Percentiles rank a stretch among this genome's conserved stretches.
Evolutionary conservation across 2,329 filamentous ascomycete genomes (phyloP).

Genomic region (Botrytis byssoidea): DNA sequence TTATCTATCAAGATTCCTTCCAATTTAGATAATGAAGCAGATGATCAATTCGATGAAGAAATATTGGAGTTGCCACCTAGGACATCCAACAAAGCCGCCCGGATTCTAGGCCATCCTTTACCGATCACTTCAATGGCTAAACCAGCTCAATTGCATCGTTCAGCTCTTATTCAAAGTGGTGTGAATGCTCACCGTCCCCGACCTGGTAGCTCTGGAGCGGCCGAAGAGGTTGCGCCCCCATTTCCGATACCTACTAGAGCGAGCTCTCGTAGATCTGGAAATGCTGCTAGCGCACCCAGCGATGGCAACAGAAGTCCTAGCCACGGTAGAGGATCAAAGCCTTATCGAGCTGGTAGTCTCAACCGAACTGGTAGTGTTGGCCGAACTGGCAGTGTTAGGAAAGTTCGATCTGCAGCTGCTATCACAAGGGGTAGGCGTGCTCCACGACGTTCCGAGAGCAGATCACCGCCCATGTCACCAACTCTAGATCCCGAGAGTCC

Average conservation of each 20-base stretch:
- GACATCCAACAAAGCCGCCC: slow-evolving; percentile 26
- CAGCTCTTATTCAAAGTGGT: slow-evolving; percentile 77
- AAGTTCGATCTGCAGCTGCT: slow-evolving; percentile 78
- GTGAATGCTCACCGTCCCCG: slow-evolving; percentile 66
- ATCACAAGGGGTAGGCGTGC: slow-evolving; percentile 57
- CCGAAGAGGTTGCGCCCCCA: slow-evolving; percentile 65
- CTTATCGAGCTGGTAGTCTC: slow-evolving; percentile 59
- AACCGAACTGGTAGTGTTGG: slow-evolving; percentile 65
- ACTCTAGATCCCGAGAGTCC: slow-evolving; percentile 69
- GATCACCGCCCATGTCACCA: slow-evolving; percentile 64
- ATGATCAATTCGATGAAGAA: slow-evolving; percentile 31
- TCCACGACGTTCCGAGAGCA: slow-evolving; percentile 50
- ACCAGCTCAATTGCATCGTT: slow-evolving; percentile 64
- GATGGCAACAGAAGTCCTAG: slow-evolving; percentile 80
- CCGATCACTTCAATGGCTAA: slow-evolving; percentile 35
- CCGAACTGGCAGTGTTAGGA: slow-evolving; percentile 62
- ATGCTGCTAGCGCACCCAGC: slow-evolving; percentile 61
- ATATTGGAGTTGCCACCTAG: slow-evolving; percentile 27
- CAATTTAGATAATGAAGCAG: slow-evolving; percentile 2
- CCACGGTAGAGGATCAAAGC: slow-evolving; percentile 53
- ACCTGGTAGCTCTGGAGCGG: slow-evolving; percentile 63
- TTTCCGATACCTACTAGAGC: slow-evolving; percentile 89
- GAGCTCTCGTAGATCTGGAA: slow-evolving; percentile 74
- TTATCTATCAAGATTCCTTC: slow-evolving; percentile 19
- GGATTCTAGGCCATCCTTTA: slow-evolving; percentile 38